Conservation (phyloP, 805 yeast genomes). For the Candida quercuum region DNA sequence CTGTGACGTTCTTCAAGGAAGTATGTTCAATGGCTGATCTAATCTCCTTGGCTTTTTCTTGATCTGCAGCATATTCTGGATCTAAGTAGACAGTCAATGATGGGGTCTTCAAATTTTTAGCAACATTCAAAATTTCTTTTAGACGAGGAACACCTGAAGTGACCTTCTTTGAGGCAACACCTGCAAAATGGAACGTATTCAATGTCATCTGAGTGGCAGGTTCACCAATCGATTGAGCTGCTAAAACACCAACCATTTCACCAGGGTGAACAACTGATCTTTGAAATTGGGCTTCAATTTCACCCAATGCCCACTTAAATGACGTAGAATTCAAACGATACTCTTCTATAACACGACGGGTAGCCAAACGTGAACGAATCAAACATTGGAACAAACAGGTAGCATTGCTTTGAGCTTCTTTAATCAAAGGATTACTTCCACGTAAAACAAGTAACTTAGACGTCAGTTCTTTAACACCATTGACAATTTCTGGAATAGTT, state of each 20-base stretch:
- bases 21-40: constrained; percentile 98
- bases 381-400: constrained; percentile 85
- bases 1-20: constrained; percentile 86
- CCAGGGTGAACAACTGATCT: constrained; percentile 92
- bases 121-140: constrained; percentile 96
- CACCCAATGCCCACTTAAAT: constrained; percentile 94
- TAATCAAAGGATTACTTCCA: constrained; percentile 66
- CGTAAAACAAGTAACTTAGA: constrained; percentile 69
- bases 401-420: constrained; percentile 91
- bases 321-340: constrained; percentile 79
- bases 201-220: constrained; percentile 98
- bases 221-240: constrained; percentile 97
- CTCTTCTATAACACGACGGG: constrained; percentile 89
- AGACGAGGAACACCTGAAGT: constrained; percentile 97
- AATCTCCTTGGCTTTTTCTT: constrained; percentile 89
- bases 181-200: constrained; percentile 97
- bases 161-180: constrained; percentile 94
- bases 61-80: constrained; percentile 75
- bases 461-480: constrained; percentile 64
- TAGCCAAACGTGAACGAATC: constrained; percentile 85
- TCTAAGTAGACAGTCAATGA: constrained; percentile 91
- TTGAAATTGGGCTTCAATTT: constrained; percentile 88
- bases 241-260: constrained; percentile 97
- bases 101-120: constrained; percentile 99
- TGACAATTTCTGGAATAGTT: constrained; percentile 74